Conservation (phyloP, 108 stramenopile genomes). For the Ochromonas danica region DNA sequence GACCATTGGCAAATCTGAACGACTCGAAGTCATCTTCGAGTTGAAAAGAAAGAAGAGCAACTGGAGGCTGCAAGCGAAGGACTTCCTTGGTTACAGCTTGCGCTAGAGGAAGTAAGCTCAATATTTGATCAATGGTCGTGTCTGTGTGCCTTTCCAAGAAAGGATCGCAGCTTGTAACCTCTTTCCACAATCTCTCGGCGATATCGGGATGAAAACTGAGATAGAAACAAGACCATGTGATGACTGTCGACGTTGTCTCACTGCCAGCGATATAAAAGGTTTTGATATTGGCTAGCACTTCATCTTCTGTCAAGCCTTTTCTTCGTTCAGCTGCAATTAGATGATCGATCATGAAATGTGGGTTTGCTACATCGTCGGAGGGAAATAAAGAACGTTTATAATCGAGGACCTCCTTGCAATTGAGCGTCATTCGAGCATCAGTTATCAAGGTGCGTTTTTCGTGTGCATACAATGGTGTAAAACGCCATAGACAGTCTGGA, state of each 20-base stretch:
- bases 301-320: not conserved
- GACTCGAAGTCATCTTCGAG: not conserved
- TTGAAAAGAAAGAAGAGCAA: not conserved
- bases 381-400: not conserved
- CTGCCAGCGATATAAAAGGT: constrained; percentile 7
- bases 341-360: not conserved
- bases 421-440: not conserved
- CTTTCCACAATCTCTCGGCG: not conserved
- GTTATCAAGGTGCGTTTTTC: not conserved
- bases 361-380: not conserved
- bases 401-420: not conserved
- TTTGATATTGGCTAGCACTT: constrained; percentile 6
- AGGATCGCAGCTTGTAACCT: not conserved
- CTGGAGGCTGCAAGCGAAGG: not conserved
- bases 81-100: not conserved
- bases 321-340: no score
- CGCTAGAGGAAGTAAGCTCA: not conserved
- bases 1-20: not conserved
- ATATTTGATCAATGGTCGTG: not conserved
- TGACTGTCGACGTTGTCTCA: not conserved
- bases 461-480: not conserved
- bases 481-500: not conserved
- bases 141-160: not conserved
- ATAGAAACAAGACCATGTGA: not conserved
- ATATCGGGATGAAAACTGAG: not conserved